phyloP scores from a whole-genome alignment of 768 basidiomycete species.

The Psilocybe sp. region DNA sequence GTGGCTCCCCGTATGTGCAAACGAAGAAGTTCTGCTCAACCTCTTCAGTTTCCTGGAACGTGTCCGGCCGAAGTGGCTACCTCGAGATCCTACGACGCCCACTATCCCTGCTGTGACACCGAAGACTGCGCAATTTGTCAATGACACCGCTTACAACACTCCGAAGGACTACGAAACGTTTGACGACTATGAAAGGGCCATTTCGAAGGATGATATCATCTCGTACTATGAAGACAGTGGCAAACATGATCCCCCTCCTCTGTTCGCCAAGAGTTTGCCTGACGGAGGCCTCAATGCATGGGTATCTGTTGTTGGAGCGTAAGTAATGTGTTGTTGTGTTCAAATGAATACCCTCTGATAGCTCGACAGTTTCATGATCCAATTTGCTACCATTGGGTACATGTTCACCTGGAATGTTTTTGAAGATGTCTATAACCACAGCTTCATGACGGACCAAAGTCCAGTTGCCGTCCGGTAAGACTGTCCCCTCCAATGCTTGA shows the following conservation, averaged over 20 bases:
- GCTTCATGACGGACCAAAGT: constrained; percentile 31
- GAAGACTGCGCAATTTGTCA: constrained; percentile 16
- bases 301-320: constrained; percentile 44
- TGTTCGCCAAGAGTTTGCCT: constrained; percentile 17
- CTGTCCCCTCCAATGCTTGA: not conserved
- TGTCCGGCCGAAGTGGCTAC: constrained; percentile 14
- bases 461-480: constrained; percentile 41
- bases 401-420: constrained; percentile 28
- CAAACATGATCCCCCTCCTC: constrained; percentile 18
- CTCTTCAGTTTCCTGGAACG: constrained; percentile 16
- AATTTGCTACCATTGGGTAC: constrained; percentile 44
- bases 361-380: constrained; percentile 32
- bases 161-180: constrained; percentile 12
- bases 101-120: constrained; percentile 22
- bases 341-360: not conserved
- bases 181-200: constrained; percentile 12
- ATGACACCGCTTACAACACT: constrained; percentile 7
- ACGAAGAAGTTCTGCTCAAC: not conserved
- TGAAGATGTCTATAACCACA: constrained; percentile 42
- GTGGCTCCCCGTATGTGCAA: not conserved
- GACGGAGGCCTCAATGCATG: constrained; percentile 43
- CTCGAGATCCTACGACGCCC: constrained; percentile 12
- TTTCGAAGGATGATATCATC: constrained; percentile 10
- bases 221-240: not conserved
- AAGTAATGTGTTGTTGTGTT: constrained; percentile 16